Conservation (phyloP, 2,329 filamentous ascomycete species). For the Colletotrichum destructivum region DNA sequence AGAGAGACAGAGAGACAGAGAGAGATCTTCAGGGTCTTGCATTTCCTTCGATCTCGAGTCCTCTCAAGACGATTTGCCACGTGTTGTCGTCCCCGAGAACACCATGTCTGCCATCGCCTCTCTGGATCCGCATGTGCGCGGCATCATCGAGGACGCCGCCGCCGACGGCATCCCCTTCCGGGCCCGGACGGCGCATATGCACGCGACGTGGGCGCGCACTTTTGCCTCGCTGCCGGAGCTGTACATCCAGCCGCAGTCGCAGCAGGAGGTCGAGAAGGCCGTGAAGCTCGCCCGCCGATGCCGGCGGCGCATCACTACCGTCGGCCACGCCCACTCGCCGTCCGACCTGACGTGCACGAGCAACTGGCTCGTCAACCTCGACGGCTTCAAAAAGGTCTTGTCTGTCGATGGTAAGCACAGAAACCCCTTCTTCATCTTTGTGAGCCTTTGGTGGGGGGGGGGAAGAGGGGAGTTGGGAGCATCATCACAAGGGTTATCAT, state of each 20-base stretch:
- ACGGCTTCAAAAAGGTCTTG: constrained; percentile 82
- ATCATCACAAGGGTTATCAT: no score
- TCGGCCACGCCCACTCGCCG: constrained; percentile 92
- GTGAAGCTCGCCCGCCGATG: constrained; percentile 86
- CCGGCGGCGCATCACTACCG: constrained; percentile 85
- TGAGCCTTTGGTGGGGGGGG: no score
- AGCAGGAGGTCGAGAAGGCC: constrained; percentile 88
- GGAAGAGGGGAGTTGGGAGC: no score
- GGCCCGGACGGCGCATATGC: constrained; percentile 79
- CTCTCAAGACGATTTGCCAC: not conserved
- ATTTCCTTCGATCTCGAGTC: not conserved
- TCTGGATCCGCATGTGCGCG: constrained; percentile 55
- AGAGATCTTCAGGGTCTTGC: not conserved
- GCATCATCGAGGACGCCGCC: constrained; percentile 51
- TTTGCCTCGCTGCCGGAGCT: constrained; percentile 92
- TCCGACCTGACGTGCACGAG: constrained; percentile 93
- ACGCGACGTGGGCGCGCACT: constrained; percentile 95
- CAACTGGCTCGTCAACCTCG: constrained; percentile 94
- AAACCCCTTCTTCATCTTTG: not conserved
- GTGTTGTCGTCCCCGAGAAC: not conserved
- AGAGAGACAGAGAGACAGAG: no score
- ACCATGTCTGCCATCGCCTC: constrained; percentile 32
- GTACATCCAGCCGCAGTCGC: constrained; percentile 86
- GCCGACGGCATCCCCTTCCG: constrained; percentile 77
- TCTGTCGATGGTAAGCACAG: constrained; percentile 68